phyloP scores from a whole-genome alignment of 805 yeast species.

The Ogataea degrootiae region DNA sequence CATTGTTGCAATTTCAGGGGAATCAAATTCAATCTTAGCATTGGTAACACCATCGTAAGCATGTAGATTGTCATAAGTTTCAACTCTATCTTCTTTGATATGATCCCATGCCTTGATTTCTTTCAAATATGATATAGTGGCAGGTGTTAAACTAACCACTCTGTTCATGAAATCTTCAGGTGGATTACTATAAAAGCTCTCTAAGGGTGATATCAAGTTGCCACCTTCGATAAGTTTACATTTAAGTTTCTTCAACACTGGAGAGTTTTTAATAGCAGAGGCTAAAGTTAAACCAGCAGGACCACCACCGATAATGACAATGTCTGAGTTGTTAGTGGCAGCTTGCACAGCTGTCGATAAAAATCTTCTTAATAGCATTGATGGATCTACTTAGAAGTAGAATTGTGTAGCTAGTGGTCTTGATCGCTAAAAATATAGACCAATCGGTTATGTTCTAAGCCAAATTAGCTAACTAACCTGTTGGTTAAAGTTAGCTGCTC shows the following conservation, averaged over 20 bases:
- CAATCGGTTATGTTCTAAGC: too few relatives aligned
- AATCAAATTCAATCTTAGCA: slow-evolving; percentile 68
- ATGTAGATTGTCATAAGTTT: slow-evolving; percentile 72
- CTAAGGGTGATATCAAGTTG: slow-evolving; percentile 44
- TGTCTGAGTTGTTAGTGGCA: slow-evolving; percentile 41
- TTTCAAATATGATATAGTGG: slow-evolving; percentile 59
- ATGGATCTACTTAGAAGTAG: too few relatives aligned
- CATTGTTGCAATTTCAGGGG: slow-evolving; percentile 72
- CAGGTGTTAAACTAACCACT: slow-evolving; percentile 82
- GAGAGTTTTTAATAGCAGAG: slow-evolving; percentile 70
- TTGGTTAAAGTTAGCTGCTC: too few relatives aligned
- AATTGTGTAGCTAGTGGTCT: not conserved
- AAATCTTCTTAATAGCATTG: slow-evolving; percentile 21
- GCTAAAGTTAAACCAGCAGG: slow-evolving; percentile 92
- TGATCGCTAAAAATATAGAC: too few relatives aligned
- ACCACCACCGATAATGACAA: slow-evolving; percentile 92
- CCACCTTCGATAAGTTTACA: slow-evolving; percentile 74
- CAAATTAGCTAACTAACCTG: too few relatives aligned
- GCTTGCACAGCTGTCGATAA: slow-evolving; percentile 21
- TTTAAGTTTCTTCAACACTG: slow-evolving; percentile 51
- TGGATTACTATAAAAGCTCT: slow-evolving; percentile 39
- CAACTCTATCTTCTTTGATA: slow-evolving; percentile 64
- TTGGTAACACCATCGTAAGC: slow-evolving; percentile 84
- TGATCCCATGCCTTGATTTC: slow-evolving; percentile 74
- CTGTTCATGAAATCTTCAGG: slow-evolving; percentile 65